Percentiles rank a stretch among this genome's conserved stretches.
Conservation (phyloP, 345 rosid genomes). For the Gossypium turneri region DNA sequence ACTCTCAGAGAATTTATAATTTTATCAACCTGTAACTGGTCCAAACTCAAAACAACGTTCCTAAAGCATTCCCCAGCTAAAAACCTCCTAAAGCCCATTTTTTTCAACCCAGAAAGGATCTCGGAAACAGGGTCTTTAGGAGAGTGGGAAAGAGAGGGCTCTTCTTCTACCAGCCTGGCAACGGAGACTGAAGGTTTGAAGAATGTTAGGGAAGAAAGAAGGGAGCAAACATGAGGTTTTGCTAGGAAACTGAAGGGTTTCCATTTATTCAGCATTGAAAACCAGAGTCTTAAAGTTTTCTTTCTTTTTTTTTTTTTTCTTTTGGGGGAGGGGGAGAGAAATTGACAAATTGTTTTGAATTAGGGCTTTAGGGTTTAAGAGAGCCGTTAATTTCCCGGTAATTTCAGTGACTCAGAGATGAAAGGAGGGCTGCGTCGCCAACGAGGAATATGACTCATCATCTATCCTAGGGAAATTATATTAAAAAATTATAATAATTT, state of each 20-base stretch:
- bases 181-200: conserved; percentile 34
- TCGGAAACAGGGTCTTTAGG: conserved; percentile 32
- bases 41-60: conserved; percentile 34
- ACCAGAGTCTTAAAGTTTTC: background rate
- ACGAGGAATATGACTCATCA: no score
- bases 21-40: conserved; percentile 41
- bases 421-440: no score
- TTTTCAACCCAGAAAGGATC: conserved; percentile 42
- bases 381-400: conserved; percentile 9
- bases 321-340: no score
- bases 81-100: conserved; percentile 41
- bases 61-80: conserved; percentile 32
- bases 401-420: background rate
- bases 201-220: conserved; percentile 30
- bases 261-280: conserved; percentile 49
- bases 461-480: no score
- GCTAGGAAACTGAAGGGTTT: conserved; percentile 23
- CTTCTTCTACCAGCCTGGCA: conserved; percentile 30
- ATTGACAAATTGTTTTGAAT: background rate
- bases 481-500: no score
- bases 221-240: conserved; percentile 19
- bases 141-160: conserved; percentile 5
- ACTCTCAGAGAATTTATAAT: conserved; percentile 40
- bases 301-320: background rate
- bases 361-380: background rate